Evolutionary conservation across 192 early-diverging fungal genomes (phyloP).

Genomic region (Chytriomyces confervae): DNA sequence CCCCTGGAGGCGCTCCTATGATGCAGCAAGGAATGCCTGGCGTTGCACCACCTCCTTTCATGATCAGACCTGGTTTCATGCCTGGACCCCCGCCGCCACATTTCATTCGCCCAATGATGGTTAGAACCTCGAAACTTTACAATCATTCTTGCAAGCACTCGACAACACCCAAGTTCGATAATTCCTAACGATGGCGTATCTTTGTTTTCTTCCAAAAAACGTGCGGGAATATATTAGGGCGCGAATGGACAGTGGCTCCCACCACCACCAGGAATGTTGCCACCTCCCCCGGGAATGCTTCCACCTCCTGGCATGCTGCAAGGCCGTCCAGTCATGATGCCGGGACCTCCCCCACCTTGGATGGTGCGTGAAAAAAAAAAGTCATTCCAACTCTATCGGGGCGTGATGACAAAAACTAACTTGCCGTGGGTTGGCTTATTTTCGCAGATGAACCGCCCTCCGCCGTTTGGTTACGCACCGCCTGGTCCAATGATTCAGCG

Average conservation of each 20-base stretch:
- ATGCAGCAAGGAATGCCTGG: background rate
- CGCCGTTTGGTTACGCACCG: background rate
- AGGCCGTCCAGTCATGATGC: constrained; percentile 21
- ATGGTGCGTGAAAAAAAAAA: constrained; percentile 13
- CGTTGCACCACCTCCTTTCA: background rate
- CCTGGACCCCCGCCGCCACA: constrained; percentile 22
- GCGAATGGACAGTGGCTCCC: constrained; percentile 29
- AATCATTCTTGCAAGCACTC: too few species aligned
- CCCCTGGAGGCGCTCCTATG: background rate
- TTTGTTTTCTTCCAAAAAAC: too few species aligned
- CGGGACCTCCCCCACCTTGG: constrained; percentile 33
- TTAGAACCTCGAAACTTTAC: background rate
- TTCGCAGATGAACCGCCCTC: background rate
- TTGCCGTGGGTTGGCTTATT: background rate
- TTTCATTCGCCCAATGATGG: constrained; percentile 33
- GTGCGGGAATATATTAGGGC: background rate
- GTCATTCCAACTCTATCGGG: background rate
- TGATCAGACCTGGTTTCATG: constrained; percentile 21
- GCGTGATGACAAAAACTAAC: background rate
- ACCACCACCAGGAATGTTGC: constrained; percentile 21
- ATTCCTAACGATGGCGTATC: too few species aligned
- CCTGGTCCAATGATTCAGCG: background rate
- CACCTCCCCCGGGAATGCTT: constrained; percentile 28
- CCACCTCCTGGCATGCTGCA: background rate
- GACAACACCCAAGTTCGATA: too few species aligned